These are phyloP conservation scores for Phyllachora maydis DNA, from an alignment of 2,329 filamentous ascomycete genomes.

Conservation along the genomic window DNA sequence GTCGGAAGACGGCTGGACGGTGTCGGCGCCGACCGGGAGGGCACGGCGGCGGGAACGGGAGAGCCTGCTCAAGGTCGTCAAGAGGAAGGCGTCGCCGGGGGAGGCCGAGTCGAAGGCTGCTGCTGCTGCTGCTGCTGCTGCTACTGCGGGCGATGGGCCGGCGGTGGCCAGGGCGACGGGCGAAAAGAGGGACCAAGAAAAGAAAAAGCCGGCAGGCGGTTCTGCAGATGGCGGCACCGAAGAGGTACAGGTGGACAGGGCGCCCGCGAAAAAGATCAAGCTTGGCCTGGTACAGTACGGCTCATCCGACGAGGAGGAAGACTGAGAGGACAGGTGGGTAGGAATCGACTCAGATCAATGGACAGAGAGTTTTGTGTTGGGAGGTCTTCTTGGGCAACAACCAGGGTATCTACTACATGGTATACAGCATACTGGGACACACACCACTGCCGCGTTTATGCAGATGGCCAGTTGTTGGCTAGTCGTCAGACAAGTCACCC, in stretches of 20 bases:
- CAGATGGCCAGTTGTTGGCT: no score
- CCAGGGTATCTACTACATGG: no score
- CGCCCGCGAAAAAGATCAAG: conserved; percentile 2
- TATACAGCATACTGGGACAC: no score
- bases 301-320: conserved; percentile 7
- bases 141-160: neutral
- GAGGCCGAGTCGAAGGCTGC: neutral
- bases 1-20: conserved; percentile 2
- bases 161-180: conserved; percentile 1
- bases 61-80: no score
- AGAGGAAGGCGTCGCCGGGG: no score
- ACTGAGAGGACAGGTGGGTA: neutral
- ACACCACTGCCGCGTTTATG: no score
- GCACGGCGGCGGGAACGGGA: no score
- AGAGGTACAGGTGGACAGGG: neutral
- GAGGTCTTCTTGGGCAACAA: no score
- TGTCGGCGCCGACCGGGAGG: conserved; percentile 6
- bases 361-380: no score
- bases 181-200: neutral
- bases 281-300: conserved; percentile 7
- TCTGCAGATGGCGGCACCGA: neutral
- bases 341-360: no score
- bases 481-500: no score
- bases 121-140: neutral
- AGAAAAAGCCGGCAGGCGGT: neutral